Evolutionary conservation across 179 eudicot genomes (phyloP), one percentile per base, ranked within the genome.

Genomic region (Beta corolliflora): DNA sequence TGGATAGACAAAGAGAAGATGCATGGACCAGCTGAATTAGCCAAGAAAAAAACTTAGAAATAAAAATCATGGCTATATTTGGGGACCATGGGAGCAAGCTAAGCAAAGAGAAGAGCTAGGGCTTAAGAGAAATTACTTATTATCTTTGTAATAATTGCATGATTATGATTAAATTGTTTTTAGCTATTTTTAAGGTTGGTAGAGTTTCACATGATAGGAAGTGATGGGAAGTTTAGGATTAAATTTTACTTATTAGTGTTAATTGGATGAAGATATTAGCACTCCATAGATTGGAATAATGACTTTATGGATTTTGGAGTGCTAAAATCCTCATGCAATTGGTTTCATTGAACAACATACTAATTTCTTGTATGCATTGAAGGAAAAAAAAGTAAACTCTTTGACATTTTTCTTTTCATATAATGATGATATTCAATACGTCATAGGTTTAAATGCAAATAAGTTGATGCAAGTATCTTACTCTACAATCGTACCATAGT

Each of bases 251-350:
- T 25, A 29, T 48, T 66, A 63, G 79, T 5, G n/a, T n/a, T n/a
- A n/a, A n/a, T 81, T 77, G 86, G 82, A 77, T 84, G 87, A 84
- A 77, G 81, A 81, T 84, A 41, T 81, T 74, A 84, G 87, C 86
- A 84, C 78, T 81, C 67, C 71, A 48, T 81, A 56, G 66, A 46
- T 11, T 44, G 29, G 2, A 53, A 21, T 41, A 36, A 18, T 55
- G 59, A 71, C 18, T 29, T 23, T 58, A 31, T 9, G 31, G 1
- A 73, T 65, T 59, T 80, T 75, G 50, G 77, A 71, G 86, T 83
- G 87, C 84, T 78, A 81, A 84, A 56, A 81, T 81, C 75, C 82
- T 84, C 87, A 81, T 76, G 48, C 81, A 75, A 81, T 60, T 78
- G 50, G 48, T 66, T 63, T 15, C 15, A 77, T n/a, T 23, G n/a